These are phyloP conservation scores for Odontarrhena argentea DNA, from an alignment of 345 rosid species.

Conservation along the genomic window DNA sequence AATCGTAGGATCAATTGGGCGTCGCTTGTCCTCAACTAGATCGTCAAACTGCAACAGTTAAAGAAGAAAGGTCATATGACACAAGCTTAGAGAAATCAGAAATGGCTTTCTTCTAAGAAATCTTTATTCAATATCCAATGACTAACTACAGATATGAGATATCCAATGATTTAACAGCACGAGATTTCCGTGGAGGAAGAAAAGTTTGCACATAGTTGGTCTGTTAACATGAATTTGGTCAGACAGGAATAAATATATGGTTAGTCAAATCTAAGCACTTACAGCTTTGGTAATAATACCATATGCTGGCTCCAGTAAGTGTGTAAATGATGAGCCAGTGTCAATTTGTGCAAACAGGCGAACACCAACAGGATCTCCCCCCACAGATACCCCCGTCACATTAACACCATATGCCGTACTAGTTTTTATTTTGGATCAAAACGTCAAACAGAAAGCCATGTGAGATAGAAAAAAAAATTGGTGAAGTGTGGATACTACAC, in stretches of 20 bases:
- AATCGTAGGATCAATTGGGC: slow-evolving; percentile 32
- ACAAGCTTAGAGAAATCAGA: slow-evolving; percentile 13
- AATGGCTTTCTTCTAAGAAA: slow-evolving; percentile 7
- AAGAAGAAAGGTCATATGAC: slow-evolving; percentile 23
- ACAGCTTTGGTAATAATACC: slow-evolving; percentile 57
- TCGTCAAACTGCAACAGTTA: slow-evolving; percentile 61
- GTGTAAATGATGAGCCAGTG: slow-evolving; percentile 87
- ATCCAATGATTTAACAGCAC: slow-evolving; percentile 14
- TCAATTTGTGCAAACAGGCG: slow-evolving; percentile 67
- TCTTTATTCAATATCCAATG: not conserved
- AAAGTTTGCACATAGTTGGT: not conserved
- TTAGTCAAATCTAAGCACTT: slow-evolving; percentile 36
- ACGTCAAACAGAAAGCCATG: not conserved
- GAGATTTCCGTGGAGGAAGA: not conserved
- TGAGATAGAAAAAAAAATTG: slow-evolving; percentile 5
- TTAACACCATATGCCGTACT: slow-evolving; percentile 76
- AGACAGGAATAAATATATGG: not conserved
- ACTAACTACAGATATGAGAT: slow-evolving; percentile 1
- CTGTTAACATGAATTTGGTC: slow-evolving; percentile 7
- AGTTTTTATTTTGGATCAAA: slow-evolving; percentile 32
- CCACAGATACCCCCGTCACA: slow-evolving; percentile 54
- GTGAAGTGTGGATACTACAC: not conserved
- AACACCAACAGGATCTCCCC: slow-evolving; percentile 46
- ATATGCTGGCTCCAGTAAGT: slow-evolving; percentile 80
- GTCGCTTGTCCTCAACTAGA: slow-evolving; percentile 48